These are phyloP conservation scores for Afroboletus lepidellus DNA, from an alignment of 1,284 basidiomycete species.

Conservation along the genomic window DNA sequence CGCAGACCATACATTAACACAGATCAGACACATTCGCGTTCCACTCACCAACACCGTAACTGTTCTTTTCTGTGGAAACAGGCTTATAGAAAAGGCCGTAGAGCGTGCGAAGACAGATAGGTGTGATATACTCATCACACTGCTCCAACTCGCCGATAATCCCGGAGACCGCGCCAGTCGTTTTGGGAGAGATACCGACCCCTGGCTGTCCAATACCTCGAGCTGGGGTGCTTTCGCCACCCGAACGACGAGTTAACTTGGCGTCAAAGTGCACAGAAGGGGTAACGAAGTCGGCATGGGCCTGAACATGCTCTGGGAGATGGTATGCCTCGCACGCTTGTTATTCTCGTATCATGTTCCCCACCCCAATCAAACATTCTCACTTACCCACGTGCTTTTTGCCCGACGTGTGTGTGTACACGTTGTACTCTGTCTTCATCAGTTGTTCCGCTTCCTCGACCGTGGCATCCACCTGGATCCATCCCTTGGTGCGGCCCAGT, in stretches of 20 bases:
- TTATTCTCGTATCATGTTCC: too few species aligned
- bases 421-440: slow-evolving; percentile 42
- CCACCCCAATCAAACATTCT: too few species aligned
- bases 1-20: not conserved
- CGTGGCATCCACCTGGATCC: slow-evolving; percentile 45
- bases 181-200: slow-evolving; percentile 25
- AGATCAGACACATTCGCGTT: not conserved
- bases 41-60: slow-evolving; percentile 47
- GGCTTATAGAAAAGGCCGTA: slow-evolving; percentile 47
- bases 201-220: too few species aligned
- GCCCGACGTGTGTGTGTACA: slow-evolving; percentile 43
- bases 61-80: slow-evolving; percentile 41
- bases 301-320: slow-evolving; percentile 39
- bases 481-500: slow-evolving; percentile 35
- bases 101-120: slow-evolving; percentile 45
- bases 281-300: slow-evolving; percentile 47
- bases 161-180: slow-evolving; percentile 15
- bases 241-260: too few species aligned
- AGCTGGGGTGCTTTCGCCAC: slow-evolving; percentile 24
- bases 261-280: slow-evolving; percentile 45
- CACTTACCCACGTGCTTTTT: slow-evolving; percentile 30
- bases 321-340: slow-evolving; percentile 49
- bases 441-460: slow-evolving; percentile 45
- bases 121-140: slow-evolving; percentile 47
- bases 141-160: slow-evolving; percentile 34